Evolutionary conservation across 192 early-diverging fungal species (phyloP), one percentile per base, ranked within the genome.

Genomic region (Entophlyctis helioformis): DNA sequence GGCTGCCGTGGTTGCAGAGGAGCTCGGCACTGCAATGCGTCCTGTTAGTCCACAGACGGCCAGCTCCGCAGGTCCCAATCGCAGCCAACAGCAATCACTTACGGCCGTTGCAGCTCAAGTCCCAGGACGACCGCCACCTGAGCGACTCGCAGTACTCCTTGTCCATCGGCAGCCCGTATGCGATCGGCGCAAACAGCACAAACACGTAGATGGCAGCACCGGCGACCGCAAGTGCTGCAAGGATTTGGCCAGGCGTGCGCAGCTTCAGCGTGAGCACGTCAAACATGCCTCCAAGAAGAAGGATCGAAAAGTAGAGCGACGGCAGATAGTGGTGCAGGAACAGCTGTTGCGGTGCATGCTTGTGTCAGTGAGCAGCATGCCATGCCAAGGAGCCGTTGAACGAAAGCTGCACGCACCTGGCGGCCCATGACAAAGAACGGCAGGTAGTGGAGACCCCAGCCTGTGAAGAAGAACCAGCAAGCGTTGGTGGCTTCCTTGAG

Each of bases 271-370:
- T 82, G 21, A 76, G 50, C 36, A 89, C 54, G 59, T 98, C 90
- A 51, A 89, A 73, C 2, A 78, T 50, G 12, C 70, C 71, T 20
- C 78, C 80, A 25, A 90, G 41, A 2, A 77, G 62, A 26, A 96
- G 66, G 43, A 93, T 72, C 21, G 79, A 74, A 59, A 93, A 85
- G 66, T 89, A 93, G 10, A 94, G 69, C 8, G 91, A 82, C 3
- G 93, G 91, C n/a, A 92, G 72, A 56, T 95, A 97, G 53, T 97
- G 91, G 56, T 95, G 91, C 31, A 91, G 60, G 61, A 96, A 92
- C 31, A 88, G 67, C 62, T 31, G 29, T 31, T 31, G 29, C 29
- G 4, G 29, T 11, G 6, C 29, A 31, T 11, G 4, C 11, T 4
- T 11, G 11, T 31, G 6, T 8, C 6, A 31, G 6, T 31, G 6